Evolutionary conservation across 2,329 filamentous ascomycete species (phyloP).

Genomic region (Ophioceras dolichostomum): DNA sequence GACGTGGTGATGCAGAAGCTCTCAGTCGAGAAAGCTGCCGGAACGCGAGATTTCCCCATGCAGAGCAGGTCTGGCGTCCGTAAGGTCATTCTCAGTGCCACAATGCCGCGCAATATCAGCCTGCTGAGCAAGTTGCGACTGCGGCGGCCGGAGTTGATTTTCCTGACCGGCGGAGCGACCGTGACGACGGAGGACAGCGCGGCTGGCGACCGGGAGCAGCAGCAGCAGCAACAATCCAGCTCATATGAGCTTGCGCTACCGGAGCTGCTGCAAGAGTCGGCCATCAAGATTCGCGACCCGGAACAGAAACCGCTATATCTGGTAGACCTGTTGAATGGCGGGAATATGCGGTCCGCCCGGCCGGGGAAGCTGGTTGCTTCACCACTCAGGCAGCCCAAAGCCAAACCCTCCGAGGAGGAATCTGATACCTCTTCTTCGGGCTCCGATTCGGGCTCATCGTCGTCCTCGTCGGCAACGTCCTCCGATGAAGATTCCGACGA

Average conservation of each 20-base stretch:
- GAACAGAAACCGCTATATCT: slow-evolving; percentile 73
- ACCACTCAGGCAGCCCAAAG: slow-evolving; percentile 1
- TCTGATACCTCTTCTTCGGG: slow-evolving; percentile 12
- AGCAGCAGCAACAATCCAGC: not conserved
- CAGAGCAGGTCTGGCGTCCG: slow-evolving; percentile 44
- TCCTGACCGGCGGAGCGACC: slow-evolving; percentile 41
- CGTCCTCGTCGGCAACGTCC: slow-evolving; percentile 16
- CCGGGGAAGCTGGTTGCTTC: too few species aligned
- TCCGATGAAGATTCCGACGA: slow-evolving; percentile 17
- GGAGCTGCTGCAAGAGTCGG: slow-evolving; percentile 47
- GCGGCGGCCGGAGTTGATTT: slow-evolving; percentile 60
- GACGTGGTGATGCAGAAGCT: slow-evolving; percentile 55
- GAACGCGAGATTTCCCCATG: slow-evolving; percentile 39
- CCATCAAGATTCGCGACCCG: slow-evolving; percentile 55
- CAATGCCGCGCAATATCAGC: slow-evolving; percentile 78
- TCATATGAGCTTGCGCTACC: slow-evolving; percentile 43
- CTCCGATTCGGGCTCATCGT: slow-evolving; percentile 19
- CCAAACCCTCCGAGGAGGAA: slow-evolving; percentile 12
- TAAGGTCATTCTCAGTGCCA: slow-evolving; percentile 83
- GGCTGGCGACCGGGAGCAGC: slow-evolving; percentile 7
- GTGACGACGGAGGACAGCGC: slow-evolving; percentile 21
- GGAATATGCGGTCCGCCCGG: slow-evolving; percentile 25
- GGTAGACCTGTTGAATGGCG: slow-evolving; percentile 57
- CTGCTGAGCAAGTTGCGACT: slow-evolving; percentile 65
- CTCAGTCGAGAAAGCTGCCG: slow-evolving; percentile 30